Percentiles rank a stretch among this genome's conserved stretches.
These are phyloP conservation scores for Pichia phayaonensis DNA, from an alignment of 805 yeast species.

Conservation along the genomic window DNA sequence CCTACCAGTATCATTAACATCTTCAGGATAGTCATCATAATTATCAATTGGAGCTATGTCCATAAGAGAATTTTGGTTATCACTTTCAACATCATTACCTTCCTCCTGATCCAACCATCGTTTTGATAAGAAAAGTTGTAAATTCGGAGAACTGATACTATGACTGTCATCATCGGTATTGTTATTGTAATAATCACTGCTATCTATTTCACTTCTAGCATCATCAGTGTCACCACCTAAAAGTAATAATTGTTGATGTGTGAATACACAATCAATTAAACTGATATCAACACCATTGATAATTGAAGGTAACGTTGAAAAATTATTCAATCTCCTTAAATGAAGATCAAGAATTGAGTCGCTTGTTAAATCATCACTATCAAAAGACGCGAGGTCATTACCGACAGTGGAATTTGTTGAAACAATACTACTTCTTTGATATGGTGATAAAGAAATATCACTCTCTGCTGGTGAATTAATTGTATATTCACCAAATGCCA, in stretches of 20 bases:
- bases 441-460: conserved; percentile 5
- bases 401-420: neutral
- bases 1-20: neutral
- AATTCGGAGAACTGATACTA: neutral
- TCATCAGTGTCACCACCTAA: neutral
- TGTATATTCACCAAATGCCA: neutral
- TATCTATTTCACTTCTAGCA: neutral
- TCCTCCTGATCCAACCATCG: neutral
- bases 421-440: neutral
- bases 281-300: neutral
- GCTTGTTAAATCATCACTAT: neutral
- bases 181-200: neutral
- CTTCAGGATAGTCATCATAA: neutral
- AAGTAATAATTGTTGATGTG: neutral
- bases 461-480: neutral
- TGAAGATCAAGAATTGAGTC: neutral
- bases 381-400: neutral
- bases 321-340: neutral
- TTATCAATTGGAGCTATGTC: neutral
- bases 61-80: neutral
- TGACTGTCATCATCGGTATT: neutral
- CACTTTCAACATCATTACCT: neutral
- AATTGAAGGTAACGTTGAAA: neutral
- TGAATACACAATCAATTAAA: neutral
- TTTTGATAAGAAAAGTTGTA: neutral